Conservation (phyloP, 148 eudicot species). For the Camellia lanceoleosa region DNA sequence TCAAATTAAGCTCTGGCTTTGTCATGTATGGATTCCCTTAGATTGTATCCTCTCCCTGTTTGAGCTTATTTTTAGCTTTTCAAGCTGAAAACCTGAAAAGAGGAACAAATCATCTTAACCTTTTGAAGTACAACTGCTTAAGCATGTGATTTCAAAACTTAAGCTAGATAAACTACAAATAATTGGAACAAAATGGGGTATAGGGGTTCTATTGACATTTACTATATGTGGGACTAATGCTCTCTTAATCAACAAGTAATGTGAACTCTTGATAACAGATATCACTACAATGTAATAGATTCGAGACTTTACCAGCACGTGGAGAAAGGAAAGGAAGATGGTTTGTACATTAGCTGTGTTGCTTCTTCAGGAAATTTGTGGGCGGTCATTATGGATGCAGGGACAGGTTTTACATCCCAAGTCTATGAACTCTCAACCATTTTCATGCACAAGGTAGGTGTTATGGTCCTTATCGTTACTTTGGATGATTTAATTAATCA, state of each 20-base stretch:
- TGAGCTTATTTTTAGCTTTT: too few relatives aligned
- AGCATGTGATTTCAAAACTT: too few relatives aligned
- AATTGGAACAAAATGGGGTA: not conserved
- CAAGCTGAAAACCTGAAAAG: too few relatives aligned
- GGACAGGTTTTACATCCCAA: slow-evolving; percentile 46
- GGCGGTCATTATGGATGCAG: slow-evolving; percentile 60
- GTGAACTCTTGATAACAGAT: slow-evolving; percentile 24
- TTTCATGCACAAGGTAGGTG: slow-evolving; percentile 44
- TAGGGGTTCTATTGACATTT: not conserved
- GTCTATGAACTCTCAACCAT: slow-evolving; percentile 45
- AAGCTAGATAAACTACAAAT: too few relatives aligned
- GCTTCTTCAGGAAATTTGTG: slow-evolving; percentile 44
- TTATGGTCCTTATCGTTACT: not conserved
- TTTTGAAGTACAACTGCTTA: too few relatives aligned
- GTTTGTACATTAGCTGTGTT: slow-evolving; percentile 40
- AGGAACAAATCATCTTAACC: too few relatives aligned
- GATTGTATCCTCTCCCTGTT: too few relatives aligned
- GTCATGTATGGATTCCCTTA: not conserved
- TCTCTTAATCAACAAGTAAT: not conserved
- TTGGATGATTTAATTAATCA: not conserved
- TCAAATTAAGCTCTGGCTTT: not conserved
- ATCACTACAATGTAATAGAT: slow-evolving; percentile 49
- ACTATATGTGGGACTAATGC: not conserved
- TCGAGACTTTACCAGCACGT: slow-evolving; percentile 41
- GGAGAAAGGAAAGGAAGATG: slow-evolving; percentile 48